phyloP scores from a whole-genome alignment of 148 eudicot species.

The Rhododendron williamsianum region DNA sequence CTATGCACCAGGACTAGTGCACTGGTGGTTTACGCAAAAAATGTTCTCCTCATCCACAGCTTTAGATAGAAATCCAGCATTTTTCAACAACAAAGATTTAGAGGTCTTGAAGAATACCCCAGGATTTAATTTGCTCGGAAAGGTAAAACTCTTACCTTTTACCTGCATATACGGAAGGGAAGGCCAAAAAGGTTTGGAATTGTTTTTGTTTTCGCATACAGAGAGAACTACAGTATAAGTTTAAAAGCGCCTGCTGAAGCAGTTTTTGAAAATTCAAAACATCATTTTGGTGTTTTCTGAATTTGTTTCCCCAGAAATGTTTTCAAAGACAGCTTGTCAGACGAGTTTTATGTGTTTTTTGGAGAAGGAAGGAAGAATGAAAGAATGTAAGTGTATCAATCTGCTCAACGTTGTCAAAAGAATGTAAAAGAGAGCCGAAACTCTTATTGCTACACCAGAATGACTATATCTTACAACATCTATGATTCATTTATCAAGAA shows the following conservation, averaged over 20 bases:
- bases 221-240: not conserved
- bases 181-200: not conserved
- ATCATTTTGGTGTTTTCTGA: not conserved
- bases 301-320: not conserved
- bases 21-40: slow-evolving; percentile 73
- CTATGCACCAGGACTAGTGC: slow-evolving; percentile 44
- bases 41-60: slow-evolving; percentile 42
- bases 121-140: slow-evolving; percentile 51
- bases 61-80: slow-evolving; percentile 53
- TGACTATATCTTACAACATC: not conserved
- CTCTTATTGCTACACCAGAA: not conserved
- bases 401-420: not conserved
- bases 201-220: not conserved
- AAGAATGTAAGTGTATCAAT: not conserved
- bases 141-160: slow-evolving; percentile 26
- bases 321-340: not conserved
- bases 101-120: slow-evolving; percentile 60
- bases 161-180: not conserved
- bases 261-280: not conserved
- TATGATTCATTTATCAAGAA: not conserved
- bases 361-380: not conserved
- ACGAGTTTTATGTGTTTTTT: not conserved
- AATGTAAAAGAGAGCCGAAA: not conserved
- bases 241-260: not conserved
- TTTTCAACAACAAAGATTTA: slow-evolving; percentile 48